These are phyloP conservation scores for Termitomyces sp. DNA, from an alignment of 768 basidiomycete species.

Conservation along the genomic window DNA sequence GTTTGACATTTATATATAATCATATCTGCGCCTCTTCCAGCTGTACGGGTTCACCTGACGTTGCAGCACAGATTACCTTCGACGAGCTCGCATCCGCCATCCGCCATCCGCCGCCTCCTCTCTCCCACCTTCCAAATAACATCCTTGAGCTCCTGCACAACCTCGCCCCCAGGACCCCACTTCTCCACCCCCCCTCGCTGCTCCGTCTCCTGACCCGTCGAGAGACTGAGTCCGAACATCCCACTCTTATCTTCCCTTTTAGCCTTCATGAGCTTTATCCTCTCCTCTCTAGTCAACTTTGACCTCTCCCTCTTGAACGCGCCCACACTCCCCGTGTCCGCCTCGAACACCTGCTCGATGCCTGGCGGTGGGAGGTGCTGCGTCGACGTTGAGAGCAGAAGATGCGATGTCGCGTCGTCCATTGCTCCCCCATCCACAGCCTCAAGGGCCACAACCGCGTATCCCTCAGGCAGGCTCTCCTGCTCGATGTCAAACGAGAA, in stretches of 20 bases:
- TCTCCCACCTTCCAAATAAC: slow-evolving; percentile 86
- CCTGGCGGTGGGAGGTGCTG: slow-evolving; percentile 59
- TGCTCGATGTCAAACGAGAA: slow-evolving; percentile 29
- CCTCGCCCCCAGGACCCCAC: slow-evolving; percentile 74
- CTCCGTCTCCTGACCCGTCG: slow-evolving; percentile 13
- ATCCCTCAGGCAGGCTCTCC: slow-evolving; percentile 7
- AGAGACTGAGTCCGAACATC: slow-evolving; percentile 19
- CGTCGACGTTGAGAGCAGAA: slow-evolving; percentile 45
- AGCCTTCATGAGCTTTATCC: slow-evolving; percentile 55
- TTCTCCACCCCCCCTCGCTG: slow-evolving; percentile 28
- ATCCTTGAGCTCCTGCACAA: slow-evolving; percentile 80
- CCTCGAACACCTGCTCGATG: slow-evolving; percentile 81
- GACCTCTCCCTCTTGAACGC: slow-evolving; percentile 53
- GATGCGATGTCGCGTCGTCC: slow-evolving; percentile 55
- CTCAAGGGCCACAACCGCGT: slow-evolving; percentile 19
- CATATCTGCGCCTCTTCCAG: background rate
- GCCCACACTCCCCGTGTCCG: slow-evolving; percentile 39
- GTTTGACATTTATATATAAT: background rate
- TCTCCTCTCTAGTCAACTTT: slow-evolving; percentile 68
- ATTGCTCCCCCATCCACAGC: slow-evolving; percentile 20
- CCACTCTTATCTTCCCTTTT: slow-evolving; percentile 39
- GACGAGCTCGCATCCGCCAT: slow-evolving; percentile 17
- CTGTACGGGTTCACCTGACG: background rate
- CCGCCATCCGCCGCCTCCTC: slow-evolving; percentile 47
- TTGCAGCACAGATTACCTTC: background rate